phyloP scores from a whole-genome alignment of 140 eudicot species.

The Stevia rebaudiana region DNA sequence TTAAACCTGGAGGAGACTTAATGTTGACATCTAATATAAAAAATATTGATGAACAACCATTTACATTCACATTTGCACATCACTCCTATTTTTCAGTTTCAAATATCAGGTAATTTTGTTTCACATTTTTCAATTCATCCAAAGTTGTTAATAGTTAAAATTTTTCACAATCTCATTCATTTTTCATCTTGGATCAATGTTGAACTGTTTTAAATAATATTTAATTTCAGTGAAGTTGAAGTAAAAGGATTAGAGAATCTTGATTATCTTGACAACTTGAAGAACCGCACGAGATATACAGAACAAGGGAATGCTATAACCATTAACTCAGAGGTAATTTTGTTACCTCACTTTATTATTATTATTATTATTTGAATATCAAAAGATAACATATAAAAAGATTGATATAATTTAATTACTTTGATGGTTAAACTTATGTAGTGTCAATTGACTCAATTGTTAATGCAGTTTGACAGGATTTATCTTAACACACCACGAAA shows the following conservation, averaged over 20 bases:
- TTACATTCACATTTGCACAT: conserved; percentile 82
- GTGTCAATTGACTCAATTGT: background rate
- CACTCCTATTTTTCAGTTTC: conserved; percentile 87
- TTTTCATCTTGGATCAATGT: background rate
- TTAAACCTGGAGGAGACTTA: conserved; percentile 83
- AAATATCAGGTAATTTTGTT: conserved; percentile 64
- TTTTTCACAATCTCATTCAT: background rate
- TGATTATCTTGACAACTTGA: conserved; percentile 82
- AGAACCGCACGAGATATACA: conserved; percentile 57
- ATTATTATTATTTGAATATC: no score
- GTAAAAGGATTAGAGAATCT: conserved; percentile 90
- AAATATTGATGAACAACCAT: conserved; percentile 69
- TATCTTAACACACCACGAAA: conserved; percentile 85
- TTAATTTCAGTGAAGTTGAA: conserved; percentile 60
- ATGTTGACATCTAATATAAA: conserved; percentile 72
- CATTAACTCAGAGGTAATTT: conserved; percentile 65
- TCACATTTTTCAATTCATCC: background rate
- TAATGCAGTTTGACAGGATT: conserved; percentile 65
- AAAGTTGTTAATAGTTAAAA: background rate
- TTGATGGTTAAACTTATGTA: conserved; percentile 5
- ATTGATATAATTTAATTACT: background rate
- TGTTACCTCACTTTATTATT: conserved; percentile 17
- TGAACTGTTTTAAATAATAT: background rate
- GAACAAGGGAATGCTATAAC: conserved; percentile 76
- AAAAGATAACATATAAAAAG: no score